These are phyloP conservation scores for Hymenoscyphus occultus DNA, from an alignment of 2,329 filamentous ascomycete species.

Conservation along the genomic window DNA sequence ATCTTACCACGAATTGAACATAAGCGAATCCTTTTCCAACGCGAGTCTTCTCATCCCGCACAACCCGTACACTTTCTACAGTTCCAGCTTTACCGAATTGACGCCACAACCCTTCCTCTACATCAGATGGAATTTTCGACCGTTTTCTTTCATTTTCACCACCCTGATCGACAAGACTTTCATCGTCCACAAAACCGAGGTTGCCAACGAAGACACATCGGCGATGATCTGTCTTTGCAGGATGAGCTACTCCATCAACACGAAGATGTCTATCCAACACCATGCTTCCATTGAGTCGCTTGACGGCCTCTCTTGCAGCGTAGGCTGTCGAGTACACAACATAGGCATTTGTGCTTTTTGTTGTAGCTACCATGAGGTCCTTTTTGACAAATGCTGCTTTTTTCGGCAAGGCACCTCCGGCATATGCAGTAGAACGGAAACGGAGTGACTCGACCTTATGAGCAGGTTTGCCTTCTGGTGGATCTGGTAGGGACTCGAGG, in stretches of 20 bases:
- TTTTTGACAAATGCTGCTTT: conserved; percentile 92
- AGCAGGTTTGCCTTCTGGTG: conserved; percentile 44
- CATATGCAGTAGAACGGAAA: conserved; percentile 90
- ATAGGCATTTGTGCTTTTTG: conserved; percentile 91
- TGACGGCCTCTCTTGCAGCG: conserved; percentile 73
- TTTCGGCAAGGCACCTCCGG: conserved; percentile 74
- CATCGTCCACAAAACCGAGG: conserved; percentile 91
- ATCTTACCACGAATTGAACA: conserved; percentile 78
- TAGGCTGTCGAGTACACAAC: conserved; percentile 76
- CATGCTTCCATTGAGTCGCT: conserved; percentile 76
- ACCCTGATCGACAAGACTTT: conserved; percentile 65
- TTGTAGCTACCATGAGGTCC: conserved; percentile 85
- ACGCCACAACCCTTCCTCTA: conserved; percentile 90
- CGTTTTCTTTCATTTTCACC: conserved; percentile 69
- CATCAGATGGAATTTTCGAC: conserved; percentile 72
- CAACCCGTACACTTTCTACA: conserved; percentile 89
- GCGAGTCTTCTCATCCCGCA: conserved; percentile 83
- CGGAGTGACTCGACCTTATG: conserved; percentile 87
- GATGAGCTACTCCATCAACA: conserved; percentile 88
- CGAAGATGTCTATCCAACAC: conserved; percentile 85
- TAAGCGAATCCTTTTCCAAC: conserved; percentile 98
- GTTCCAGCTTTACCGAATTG: conserved; percentile 74
- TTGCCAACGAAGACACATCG: conserved; percentile 97
- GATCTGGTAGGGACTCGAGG: conserved; percentile 51
- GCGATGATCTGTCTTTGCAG: conserved; percentile 74